Evolutionary conservation across 805 yeast species (phyloP).

Genomic region (Ogataea paradorogensis): DNA sequence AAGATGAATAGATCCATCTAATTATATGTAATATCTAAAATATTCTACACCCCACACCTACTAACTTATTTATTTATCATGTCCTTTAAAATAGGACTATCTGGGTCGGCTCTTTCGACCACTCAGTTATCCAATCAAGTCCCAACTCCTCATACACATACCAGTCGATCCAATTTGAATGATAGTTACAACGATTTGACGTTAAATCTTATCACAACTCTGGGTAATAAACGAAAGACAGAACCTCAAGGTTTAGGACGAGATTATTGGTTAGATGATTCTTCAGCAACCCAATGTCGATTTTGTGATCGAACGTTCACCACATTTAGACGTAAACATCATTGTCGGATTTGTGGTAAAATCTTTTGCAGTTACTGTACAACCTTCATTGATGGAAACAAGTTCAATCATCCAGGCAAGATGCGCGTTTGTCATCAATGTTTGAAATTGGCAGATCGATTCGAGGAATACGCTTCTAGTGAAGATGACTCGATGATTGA

Average conservation of each 20-base stretch:
- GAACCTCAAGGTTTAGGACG: slow-evolving; percentile 49
- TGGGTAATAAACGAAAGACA: slow-evolving; percentile 18
- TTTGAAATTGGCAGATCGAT: slow-evolving; percentile 56
- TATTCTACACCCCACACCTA: slow-evolving; percentile 4
- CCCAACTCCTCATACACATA: slow-evolving; percentile 11
- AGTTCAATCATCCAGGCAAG: slow-evolving; percentile 61
- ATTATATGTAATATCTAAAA: neutral
- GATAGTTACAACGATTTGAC: slow-evolving; percentile 26
- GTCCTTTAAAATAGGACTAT: slow-evolving; percentile 12
- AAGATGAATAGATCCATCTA: slow-evolving; percentile 16
- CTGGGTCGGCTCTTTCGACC: slow-evolving; percentile 24
- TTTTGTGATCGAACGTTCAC: slow-evolving; percentile 77
- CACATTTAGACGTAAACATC: slow-evolving; percentile 88
- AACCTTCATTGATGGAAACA: slow-evolving; percentile 60
- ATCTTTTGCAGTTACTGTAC: slow-evolving; percentile 89
- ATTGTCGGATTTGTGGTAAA: slow-evolving; percentile 94
- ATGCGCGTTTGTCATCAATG: slow-evolving; percentile 79
- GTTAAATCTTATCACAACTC: slow-evolving; percentile 22
- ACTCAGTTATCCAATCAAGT: slow-evolving; percentile 26
- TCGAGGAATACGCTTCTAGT: slow-evolving; percentile 65
- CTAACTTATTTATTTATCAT: neutral
- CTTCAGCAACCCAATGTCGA: slow-evolving; percentile 84
- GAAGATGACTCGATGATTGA: slow-evolving; percentile 49
- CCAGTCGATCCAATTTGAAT: slow-evolving; percentile 5
- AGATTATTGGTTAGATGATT: slow-evolving; percentile 96